Evolutionary conservation across 192 early-diverging fungal species (phyloP), one percentile per base, ranked within the genome.

Genomic region (Coemansia brasiliensis): DNA sequence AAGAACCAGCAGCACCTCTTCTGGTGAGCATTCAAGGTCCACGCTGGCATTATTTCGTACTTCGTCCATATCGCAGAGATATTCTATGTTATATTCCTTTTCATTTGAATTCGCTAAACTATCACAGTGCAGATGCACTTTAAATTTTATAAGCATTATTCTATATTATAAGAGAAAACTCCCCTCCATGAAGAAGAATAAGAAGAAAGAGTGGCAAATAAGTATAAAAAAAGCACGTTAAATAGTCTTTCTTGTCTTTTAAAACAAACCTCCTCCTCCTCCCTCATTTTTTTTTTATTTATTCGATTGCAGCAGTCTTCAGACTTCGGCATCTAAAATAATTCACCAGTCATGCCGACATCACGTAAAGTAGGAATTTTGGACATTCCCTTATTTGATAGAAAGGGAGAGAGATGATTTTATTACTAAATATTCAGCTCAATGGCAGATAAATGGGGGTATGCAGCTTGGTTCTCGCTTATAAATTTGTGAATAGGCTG

Each of bases 391-490:
- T 9, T 9, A 35, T 5, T 35, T 24, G n/a, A n/a, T n/a, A n/a
- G n/a, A n/a, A n/a, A n/a, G n/a, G n/a, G n/a, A n/a, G n/a, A n/a
- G n/a, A n/a, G n/a, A n/a, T n/a, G n/a, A n/a, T n/a, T n/a, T n/a
- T n/a, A n/a, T 29, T 48, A 48, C 12, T 48, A 15, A 9, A 49
- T 26, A 13, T 49, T 49, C 9, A 49, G 46, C 24, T 49, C 46
- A 9, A 49, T 2, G 16, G 22, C 26, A 13, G 46, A 21, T 11
- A 49, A 11, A 3, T 24, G 46, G 13, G 46, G 24, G 6, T 49
- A 49, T 4, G 9, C 24, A 5, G n/a, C 12, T 49, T 7, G 12
- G 15, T 24, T 21, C 21, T 3, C 15, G 12, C 46, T n/a, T 16
- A 26, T 25, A 49, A 49, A 49, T 1, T 21, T 49, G 25, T n/a